Evolutionary conservation across 208 protist species (phyloP).

Genomic region (Crithidia thermophila): DNA sequence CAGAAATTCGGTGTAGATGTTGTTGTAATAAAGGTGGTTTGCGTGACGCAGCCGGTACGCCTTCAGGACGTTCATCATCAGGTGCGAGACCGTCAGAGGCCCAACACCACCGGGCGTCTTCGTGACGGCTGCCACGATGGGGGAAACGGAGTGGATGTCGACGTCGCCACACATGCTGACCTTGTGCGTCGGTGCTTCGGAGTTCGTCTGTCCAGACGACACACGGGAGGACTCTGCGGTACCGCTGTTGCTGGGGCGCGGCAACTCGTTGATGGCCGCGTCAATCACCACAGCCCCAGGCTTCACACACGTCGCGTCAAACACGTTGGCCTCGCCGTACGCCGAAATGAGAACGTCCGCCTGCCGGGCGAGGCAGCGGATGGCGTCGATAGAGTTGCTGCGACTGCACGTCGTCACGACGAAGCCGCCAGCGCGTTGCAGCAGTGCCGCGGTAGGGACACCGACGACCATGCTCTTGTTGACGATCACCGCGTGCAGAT

Average conservation of each 20-base stretch:
- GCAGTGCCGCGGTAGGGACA: constrained; percentile 90
- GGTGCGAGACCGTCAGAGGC: constrained; percentile 95
- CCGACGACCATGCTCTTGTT: constrained; percentile 95
- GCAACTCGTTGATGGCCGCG: constrained; percentile 94
- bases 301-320: constrained; percentile 86
- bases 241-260: too few species aligned
- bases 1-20: constrained; percentile 50
- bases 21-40: constrained; percentile 43
- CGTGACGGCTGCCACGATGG: constrained; percentile 84
- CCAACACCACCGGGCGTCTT: constrained; percentile 97
- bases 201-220: too few species aligned
- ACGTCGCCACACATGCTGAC: constrained; percentile 69
- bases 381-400: constrained; percentile 68
- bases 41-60: constrained; percentile 48
- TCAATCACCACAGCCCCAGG: constrained; percentile 95
- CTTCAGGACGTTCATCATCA: constrained; percentile 92
- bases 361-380: constrained; percentile 39
- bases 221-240: background rate
- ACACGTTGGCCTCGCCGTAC: constrained; percentile 85
- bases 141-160: constrained; percentile 76
- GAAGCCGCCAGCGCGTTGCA: constrained; percentile 78
- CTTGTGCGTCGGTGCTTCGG: background rate
- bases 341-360: constrained; percentile 95
- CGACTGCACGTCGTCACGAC: constrained; percentile 94
- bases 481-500: constrained; percentile 91